Percentiles rank a stretch among this genome's conserved stretches.
Conservation (phyloP, 2,329 filamentous ascomycete species). For the Pseudogymnoascus destructans region DNA sequence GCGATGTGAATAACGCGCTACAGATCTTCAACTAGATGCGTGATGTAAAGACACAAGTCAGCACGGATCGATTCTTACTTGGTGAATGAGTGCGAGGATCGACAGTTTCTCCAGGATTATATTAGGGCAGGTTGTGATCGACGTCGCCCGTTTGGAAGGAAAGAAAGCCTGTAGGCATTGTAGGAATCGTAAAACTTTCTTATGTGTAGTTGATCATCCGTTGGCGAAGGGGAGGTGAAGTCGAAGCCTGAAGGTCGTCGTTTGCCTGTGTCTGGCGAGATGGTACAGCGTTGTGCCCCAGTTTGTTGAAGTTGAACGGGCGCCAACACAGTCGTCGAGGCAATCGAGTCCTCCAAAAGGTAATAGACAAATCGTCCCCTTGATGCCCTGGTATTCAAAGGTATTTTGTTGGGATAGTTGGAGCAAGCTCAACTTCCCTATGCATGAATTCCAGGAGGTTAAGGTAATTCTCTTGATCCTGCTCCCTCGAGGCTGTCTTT, state of each 20-base stretch:
- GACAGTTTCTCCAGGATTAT: slow-evolving; percentile 14
- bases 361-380: background rate
- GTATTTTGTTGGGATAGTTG: slow-evolving; percentile 8
- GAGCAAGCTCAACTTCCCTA: slow-evolving; percentile 7
- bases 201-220: background rate
- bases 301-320: background rate
- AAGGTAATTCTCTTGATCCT: slow-evolving; percentile 7
- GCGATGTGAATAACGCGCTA: slow-evolving; percentile 11
- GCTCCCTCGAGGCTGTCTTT: slow-evolving; percentile 7
- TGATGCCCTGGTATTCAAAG: slow-evolving; percentile 1
- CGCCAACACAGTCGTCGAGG: slow-evolving; percentile 7
- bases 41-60: slow-evolving; percentile 3
- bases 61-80: slow-evolving; percentile 1
- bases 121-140: slow-evolving; percentile 28
- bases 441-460: slow-evolving; percentile 7
- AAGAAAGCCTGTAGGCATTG: slow-evolving; percentile 23
- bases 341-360: slow-evolving; percentile 7
- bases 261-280: slow-evolving; percentile 9
- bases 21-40: slow-evolving; percentile 1
- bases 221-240: background rate
- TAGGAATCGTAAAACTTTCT: slow-evolving; percentile 13
- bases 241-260: background rate
- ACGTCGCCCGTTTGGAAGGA: slow-evolving; percentile 24
- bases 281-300: slow-evolving; percentile 9
- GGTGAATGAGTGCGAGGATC: slow-evolving; percentile 2